Percentiles rank a stretch among this genome's conserved stretches.
Evolutionary conservation across 768 basidiomycete genomes (phyloP).

Genomic region (Filobasidium floriforme): DNA sequence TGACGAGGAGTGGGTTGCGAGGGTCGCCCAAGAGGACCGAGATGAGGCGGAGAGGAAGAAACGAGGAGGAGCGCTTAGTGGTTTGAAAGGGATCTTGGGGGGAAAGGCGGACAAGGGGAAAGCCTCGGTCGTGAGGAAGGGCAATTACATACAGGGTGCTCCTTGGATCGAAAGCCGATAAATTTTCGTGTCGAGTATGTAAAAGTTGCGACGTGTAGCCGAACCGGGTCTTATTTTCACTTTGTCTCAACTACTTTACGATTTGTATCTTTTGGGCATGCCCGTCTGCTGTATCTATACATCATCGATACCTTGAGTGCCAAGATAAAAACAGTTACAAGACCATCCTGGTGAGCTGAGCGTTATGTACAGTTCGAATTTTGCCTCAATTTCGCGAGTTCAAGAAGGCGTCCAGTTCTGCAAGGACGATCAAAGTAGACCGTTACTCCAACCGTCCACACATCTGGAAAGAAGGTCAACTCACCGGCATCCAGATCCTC

Average conservation of each 20-base stretch:
- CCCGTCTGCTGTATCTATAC: not conserved
- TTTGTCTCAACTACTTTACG: not conserved
- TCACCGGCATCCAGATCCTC: slow-evolving; percentile 20
- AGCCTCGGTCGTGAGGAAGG: slow-evolving; percentile 7
- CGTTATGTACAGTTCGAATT: too few species aligned
- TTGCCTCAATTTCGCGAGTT: not conserved
- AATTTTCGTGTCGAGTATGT: not conserved
- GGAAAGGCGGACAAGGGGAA: not conserved
- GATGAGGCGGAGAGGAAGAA: not conserved
- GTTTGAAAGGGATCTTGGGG: slow-evolving; percentile 1
- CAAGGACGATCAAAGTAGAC: not conserved
- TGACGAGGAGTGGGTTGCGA: slow-evolving; percentile 18
- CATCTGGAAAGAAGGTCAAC: not conserved
- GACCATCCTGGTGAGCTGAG: not conserved
- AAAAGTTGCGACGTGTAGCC: not conserved
- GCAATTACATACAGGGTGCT: slow-evolving; percentile 6
- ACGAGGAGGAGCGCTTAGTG: not conserved
- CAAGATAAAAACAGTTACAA: not conserved
- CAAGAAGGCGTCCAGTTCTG: not conserved
- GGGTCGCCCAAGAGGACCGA: not conserved
- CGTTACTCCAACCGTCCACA: too few species aligned
- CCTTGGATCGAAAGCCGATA: slow-evolving; percentile 9
- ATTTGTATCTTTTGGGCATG: not conserved
- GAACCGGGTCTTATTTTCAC: not conserved
- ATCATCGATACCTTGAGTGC: too few species aligned